Evolutionary conservation across 2,329 filamentous ascomycete genomes (phyloP).

Genomic region (Atkinsonella hypoxylon): DNA sequence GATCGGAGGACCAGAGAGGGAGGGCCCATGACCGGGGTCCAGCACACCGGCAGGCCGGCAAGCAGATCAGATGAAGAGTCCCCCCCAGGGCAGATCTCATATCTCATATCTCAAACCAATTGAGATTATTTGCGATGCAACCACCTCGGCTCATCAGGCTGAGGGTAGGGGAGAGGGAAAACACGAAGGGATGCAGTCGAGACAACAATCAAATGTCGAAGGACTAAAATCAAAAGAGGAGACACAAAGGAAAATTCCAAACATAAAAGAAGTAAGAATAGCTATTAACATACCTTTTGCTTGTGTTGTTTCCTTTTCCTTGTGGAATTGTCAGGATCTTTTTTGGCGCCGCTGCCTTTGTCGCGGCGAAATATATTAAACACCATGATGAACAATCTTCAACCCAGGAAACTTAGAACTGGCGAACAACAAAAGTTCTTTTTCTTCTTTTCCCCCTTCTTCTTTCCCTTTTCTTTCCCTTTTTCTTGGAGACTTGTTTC

Average conservation of each 20-base stretch:
- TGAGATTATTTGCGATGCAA: too few species aligned
- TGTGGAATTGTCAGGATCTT: slow-evolving; percentile 4
- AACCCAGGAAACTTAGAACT: not conserved
- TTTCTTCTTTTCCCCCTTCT: not conserved
- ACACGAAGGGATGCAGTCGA: not conserved
- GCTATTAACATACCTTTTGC: slow-evolving; percentile 32
- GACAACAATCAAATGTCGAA: not conserved
- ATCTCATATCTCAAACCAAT: too few species aligned
- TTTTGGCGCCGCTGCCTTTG: not conserved
- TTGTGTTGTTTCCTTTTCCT: slow-evolving; percentile 25
- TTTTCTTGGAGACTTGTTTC: too few species aligned
- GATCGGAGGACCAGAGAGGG: not conserved
- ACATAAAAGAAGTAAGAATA: slow-evolving; percentile 7
- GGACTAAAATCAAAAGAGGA: not conserved
- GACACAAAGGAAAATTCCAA: not conserved
- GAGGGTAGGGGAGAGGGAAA: not conserved
- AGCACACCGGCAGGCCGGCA: too few species aligned
- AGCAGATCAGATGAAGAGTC: not conserved
- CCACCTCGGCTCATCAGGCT: not conserved
- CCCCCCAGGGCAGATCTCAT: not conserved
- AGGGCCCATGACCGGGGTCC: too few species aligned
- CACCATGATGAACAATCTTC: not conserved
- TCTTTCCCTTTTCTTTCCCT: too few species aligned
- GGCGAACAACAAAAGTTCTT: not conserved
- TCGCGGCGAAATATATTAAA: not conserved